Base-by-base conservation (phyloP, 768 basidiomycete genomes). In the Baorangia bicolor region DNA sequence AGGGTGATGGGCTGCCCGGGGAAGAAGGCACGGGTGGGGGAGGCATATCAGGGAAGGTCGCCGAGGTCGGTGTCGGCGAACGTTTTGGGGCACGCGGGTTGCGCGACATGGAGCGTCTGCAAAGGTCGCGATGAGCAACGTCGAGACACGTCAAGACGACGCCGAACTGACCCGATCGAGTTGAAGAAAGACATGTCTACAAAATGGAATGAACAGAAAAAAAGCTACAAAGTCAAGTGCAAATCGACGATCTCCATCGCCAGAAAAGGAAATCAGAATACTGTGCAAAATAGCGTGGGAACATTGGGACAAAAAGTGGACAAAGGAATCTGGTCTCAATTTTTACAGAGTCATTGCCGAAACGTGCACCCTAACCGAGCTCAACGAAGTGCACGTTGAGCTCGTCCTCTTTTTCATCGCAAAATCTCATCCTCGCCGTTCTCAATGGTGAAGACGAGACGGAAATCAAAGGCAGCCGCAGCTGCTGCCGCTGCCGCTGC, bases 141-240 rank as follows among this genome's bases (percentile, higher is more conserved):
- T 20, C 39, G 20, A 52, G 33, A 59, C 18, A 27, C 2, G 27
- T 30, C 11, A n/a, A 25, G 21, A 51, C 39, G 34, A 27, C 37
- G 20, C 14, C 33, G 30, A 38, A 73, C 84, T 51, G 58, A 90
- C 89, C 89, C 86, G 49, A 91, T 81, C 28, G 87, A 85, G 67
- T 90, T 90, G 76, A 91, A 90, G 74, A 90, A 91, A 31, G 89
- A 91, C 89, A 91, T 90, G 35, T n/a, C 46, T 33, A 16, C 4
- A 25, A 34, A 18, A 25, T 18, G 12, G 10, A 34, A 13, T 21
- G 16, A 11, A 18, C 21, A 7, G 20, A 18, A 18, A 23, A 47
- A 25, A 25, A 48, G 45, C 16, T 0, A 1, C 30, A 33, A 23
- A 18, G 9, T n/a, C 31, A 38, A 38, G 23, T 12, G 23, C 14